Evolutionary conservation across 306 rosid species (phyloP), one percentile per base, ranked within the genome.

Genomic region (Cucurbita maxima): DNA sequence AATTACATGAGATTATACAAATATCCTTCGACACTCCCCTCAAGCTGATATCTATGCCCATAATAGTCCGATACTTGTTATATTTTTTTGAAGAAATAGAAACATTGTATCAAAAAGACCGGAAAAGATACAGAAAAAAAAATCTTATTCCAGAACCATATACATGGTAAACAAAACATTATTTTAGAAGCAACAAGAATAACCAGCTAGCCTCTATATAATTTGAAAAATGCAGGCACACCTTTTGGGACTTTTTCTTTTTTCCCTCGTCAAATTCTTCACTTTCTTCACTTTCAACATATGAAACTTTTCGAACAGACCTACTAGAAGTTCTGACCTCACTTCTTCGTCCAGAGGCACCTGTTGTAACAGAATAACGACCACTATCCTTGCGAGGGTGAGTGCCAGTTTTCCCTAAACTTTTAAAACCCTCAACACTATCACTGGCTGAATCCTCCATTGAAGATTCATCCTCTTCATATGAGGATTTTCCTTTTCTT

Each of bases 281-380:
- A 81, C 97, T 91, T 84, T 79, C 99, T 52, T 95, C 99, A 82
- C 99, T 95, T 86, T 95, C 99, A 85, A 85, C 96, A 84, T 95
- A 95, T n/a, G 99, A 95, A 58, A 91, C 97, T 86, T 95, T 95
- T 83, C 95, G 85, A 77, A 88, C 87, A 54, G 97, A 76, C 81
- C 99, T 88, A 76, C 83, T 84, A 76, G 99, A 95, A 66, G 92
- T 87, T 78, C 99, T 97, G 81, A 88, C 89, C 68, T 95, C 99
- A 73, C 74, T 84, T 72, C 84, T 83, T 70, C 84, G 86, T 50
- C 81, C 84, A 67, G 86, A 71, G 62, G 64, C 79, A 79, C 67
- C 83, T n/a, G 86, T 55, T 36, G 83, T 54, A 6, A 75, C 81
- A 72, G 88, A 81, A 67, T 83, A 81, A 58, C 86, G 88, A 37